These are phyloP conservation scores for Eucalyptus rudis DNA, from an alignment of 345 rosid genomes.

Conservation along the genomic window DNA sequence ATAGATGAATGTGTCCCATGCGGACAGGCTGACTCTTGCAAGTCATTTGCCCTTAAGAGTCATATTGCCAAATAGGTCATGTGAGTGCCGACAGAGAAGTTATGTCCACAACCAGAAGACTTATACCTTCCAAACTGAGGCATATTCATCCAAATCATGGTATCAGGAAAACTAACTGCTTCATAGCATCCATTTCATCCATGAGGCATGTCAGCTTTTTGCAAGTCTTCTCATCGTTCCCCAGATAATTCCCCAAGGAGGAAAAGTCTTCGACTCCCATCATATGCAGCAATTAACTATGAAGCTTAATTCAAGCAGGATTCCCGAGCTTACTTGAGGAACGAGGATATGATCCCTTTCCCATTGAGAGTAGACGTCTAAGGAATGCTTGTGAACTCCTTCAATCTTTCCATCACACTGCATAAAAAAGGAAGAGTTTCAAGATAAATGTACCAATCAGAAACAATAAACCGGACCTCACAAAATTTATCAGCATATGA, in stretches of 20 bases:
- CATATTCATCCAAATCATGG: not conserved
- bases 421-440: not conserved
- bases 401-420: conserved; percentile 32
- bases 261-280: not conserved
- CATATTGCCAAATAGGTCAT: not conserved
- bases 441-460: not conserved
- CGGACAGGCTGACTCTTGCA: not conserved
- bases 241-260: not conserved
- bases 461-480: not conserved
- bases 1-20: not conserved
- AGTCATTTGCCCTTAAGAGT: not conserved
- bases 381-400: not conserved
- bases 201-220: not conserved
- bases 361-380: not conserved
- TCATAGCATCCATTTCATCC: not conserved
- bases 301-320: not conserved
- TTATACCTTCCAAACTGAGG: not conserved
- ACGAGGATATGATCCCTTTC: not conserved
- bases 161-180: not conserved
- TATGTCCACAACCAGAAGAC: not conserved
- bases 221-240: not conserved
- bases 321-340: not conserved
- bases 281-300: not conserved
- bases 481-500: not conserved
- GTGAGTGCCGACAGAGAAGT: not conserved